These are phyloP conservation scores for Chlorella sp. DNA, from an alignment of 139 green algal genomes.

Conservation along the genomic window DNA sequence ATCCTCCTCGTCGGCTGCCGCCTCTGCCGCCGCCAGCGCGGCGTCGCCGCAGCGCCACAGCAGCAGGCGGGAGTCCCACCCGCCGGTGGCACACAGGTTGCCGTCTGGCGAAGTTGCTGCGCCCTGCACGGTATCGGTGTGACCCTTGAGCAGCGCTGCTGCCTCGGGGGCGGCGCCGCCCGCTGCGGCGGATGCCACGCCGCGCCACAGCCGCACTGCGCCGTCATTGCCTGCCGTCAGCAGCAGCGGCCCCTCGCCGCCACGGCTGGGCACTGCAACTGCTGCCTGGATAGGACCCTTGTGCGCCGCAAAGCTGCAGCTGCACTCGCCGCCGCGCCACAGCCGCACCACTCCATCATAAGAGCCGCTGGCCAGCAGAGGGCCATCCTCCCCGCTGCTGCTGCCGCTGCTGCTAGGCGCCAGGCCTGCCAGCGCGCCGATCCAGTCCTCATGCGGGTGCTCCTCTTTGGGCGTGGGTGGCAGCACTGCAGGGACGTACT, in stretches of 20 bases:
- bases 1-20: slow-evolving; percentile 3
- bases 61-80: slow-evolving; percentile 79
- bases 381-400: background rate
- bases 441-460: slow-evolving; percentile 55
- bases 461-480: slow-evolving; percentile 75
- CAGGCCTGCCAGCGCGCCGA: slow-evolving; percentile 22
- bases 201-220: slow-evolving; percentile 39
- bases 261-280: slow-evolving; percentile 34
- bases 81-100: slow-evolving; percentile 52
- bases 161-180: slow-evolving; percentile 6
- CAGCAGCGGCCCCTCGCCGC: slow-evolving; percentile 43
- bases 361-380: slow-evolving; percentile 17
- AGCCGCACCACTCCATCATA: slow-evolving; percentile 46
- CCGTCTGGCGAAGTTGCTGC: slow-evolving; percentile 60
- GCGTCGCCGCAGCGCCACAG: slow-evolving; percentile 67
- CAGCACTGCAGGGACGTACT: slow-evolving; percentile 92
- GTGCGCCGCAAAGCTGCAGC: slow-evolving; percentile 48
- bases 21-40: slow-evolving; percentile 23
- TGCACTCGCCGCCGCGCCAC: slow-evolving; percentile 4
- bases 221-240: slow-evolving; percentile 62
- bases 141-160: slow-evolving; percentile 45
- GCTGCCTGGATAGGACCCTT: slow-evolving; percentile 42
- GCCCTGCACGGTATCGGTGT: slow-evolving; percentile 69
- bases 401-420: background rate
- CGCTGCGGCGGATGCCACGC: background rate